These are phyloP conservation scores for Calcarisporium arbuscula DNA, from an alignment of 2,329 filamentous ascomycete genomes.

Conservation along the genomic window DNA sequence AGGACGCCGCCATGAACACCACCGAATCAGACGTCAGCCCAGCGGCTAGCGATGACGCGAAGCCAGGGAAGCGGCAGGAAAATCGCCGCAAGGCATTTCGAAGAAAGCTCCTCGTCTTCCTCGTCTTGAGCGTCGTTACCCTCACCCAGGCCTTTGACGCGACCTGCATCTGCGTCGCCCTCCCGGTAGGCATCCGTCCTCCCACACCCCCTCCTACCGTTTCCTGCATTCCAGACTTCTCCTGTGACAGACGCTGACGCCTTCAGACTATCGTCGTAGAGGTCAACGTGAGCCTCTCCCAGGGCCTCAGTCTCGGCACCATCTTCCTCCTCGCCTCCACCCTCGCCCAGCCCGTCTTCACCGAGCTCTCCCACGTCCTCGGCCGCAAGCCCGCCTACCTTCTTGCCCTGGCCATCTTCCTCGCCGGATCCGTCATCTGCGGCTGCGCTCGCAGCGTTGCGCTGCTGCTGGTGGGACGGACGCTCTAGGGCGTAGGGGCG, in stretches of 20 bases:
- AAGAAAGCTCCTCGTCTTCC: constrained; percentile 12
- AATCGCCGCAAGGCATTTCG: no score
- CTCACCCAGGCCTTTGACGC: constrained; percentile 19
- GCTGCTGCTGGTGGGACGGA: constrained; percentile 25
- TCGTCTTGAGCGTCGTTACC: constrained; percentile 15
- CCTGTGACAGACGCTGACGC: constrained; percentile 1
- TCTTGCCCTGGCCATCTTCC: constrained; percentile 22
- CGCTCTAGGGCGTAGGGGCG: constrained; percentile 29
- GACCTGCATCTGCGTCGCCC: constrained; percentile 20
- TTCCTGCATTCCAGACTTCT: not conserved
- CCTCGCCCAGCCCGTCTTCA: constrained; percentile 47
- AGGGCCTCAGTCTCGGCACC: constrained; percentile 41
- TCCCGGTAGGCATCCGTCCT: constrained; percentile 15
- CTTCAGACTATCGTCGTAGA: constrained; percentile 16
- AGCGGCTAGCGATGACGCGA: no score
- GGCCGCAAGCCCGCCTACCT: constrained; percentile 24
- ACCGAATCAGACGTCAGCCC: no score
- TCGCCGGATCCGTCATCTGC: constrained; percentile 33
- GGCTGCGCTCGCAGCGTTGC: constrained; percentile 23
- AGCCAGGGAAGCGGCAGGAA: no score
- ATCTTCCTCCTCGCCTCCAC: constrained; percentile 62
- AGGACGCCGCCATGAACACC: no score
- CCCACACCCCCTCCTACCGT: not conserved
- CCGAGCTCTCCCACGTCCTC: constrained; percentile 28
- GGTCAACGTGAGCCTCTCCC: constrained; percentile 17